Evolutionary conservation across 2,329 filamentous ascomycete genomes (phyloP), one percentile per base, ranked within the genome.

Genomic region (Cucurbitaria berberidis): DNA sequence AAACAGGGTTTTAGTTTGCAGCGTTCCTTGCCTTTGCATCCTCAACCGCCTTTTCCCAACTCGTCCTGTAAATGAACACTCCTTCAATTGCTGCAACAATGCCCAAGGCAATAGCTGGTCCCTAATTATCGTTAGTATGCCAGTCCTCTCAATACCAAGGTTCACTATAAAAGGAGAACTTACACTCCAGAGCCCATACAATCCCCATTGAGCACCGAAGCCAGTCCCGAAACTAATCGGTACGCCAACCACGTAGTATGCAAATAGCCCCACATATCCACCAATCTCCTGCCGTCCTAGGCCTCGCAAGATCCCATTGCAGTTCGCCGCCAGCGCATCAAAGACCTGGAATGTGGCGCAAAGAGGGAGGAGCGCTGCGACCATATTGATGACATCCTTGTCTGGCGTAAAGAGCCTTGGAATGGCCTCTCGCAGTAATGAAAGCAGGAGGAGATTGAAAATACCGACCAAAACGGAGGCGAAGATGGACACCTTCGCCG

Each of bases 321-420:
- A 91, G 34, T 88, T 88, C 3, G 89, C 85, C 0, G 90, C 86
- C 16, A 96, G 74, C 1, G 89, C 87, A 74, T 99, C 93, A 65
- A 96, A 93, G 21, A 96, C 82, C 73, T 98, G 93, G 81, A 97
- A 96, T 1, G 91, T 83, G 0, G 93, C 92, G 55, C 90, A 91
- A 2, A 97, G 77, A 0, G 92, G 93, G 30, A 97, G 81, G 2
- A 91, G 85, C 2, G 77, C 74, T 0, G 90, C 80, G 0, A 85
- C 85, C 70, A 91, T 87, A 1, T 82, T 78, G 15, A 89, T 79
- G 8, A 89, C 87, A 52, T 91, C 86, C 27, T 83, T 74, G 50
- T 88, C 81, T 0, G 83, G 85, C 57, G 91, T 89, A 59, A 91
- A 92, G 6, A 97, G 84, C 35, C 84, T 79, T 0, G 92, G 90